A percentile compares a stretch with the other conserved stretches of the same genome.
phyloP scores from a whole-genome alignment of 441 rosid species.

The Monsonia emarginata region DNA sequence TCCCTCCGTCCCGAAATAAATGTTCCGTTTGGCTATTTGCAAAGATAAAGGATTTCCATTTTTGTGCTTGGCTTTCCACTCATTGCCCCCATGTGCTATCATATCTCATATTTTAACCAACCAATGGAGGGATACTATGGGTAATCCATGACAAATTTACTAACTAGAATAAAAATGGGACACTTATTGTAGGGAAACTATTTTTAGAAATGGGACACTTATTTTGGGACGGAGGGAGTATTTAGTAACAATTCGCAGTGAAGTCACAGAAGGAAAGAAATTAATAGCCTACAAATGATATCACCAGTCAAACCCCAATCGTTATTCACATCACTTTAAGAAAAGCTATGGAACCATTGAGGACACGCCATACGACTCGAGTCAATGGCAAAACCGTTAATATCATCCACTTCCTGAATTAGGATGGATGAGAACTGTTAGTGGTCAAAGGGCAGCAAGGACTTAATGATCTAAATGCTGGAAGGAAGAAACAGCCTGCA shows the following conservation, averaged over 20 bases:
- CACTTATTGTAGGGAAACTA: too few relatives aligned
- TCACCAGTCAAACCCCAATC: neutral
- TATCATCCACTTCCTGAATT: neutral
- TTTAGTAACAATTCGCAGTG: too few relatives aligned
- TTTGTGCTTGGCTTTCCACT: too few relatives aligned
- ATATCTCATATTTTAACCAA: neutral
- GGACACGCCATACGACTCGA: neutral
- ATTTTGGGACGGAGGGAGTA: too few relatives aligned
- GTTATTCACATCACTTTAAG: neutral
- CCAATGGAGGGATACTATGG: too few relatives aligned
- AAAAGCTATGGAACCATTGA: neutral
- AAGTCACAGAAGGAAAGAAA: neutral
- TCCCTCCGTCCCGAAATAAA: too few relatives aligned
- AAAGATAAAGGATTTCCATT: too few relatives aligned
- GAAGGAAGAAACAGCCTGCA: neutral
- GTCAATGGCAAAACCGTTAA: neutral
- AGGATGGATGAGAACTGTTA: neutral
- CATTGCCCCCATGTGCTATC: too few relatives aligned
- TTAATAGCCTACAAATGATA: neutral
- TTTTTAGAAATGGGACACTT: too few relatives aligned
- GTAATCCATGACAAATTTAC: too few relatives aligned
- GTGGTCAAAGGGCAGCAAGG: neutral
- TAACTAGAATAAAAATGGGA: too few relatives aligned
- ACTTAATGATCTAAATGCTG: neutral
- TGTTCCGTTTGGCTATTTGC: too few relatives aligned